A percentile compares a stretch with the other conserved stretches of the same genome.
phyloP scores from a whole-genome alignment of 2,329 filamentous ascomycete species.

The Samsoniella hepiali region DNA sequence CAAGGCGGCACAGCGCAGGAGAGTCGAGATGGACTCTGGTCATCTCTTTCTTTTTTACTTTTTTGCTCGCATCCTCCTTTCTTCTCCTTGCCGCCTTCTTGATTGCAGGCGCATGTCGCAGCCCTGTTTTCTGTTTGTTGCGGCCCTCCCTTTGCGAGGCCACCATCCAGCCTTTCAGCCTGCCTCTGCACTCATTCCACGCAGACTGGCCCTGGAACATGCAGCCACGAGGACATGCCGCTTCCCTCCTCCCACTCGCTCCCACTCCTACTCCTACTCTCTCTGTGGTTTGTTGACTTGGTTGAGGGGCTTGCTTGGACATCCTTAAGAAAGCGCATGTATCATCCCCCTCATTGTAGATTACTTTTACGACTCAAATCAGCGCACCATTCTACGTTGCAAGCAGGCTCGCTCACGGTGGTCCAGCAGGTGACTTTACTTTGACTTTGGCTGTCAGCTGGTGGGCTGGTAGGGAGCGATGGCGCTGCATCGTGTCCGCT shows the following conservation, averaged over 20 bases:
- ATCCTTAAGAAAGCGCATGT: background rate
- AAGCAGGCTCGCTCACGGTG: background rate
- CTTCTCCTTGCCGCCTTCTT: background rate
- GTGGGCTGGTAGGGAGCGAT: background rate
- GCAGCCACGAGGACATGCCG: slow-evolving; percentile 1
- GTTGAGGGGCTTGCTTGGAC: background rate
- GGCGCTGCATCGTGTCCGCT: background rate
- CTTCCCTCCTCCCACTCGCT: background rate
- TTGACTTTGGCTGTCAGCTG: background rate
- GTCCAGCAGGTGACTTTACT: background rate
- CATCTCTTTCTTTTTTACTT: background rate
- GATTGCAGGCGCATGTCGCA: background rate
- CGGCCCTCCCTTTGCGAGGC: background rate
- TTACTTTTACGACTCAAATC: background rate
- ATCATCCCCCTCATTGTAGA: background rate
- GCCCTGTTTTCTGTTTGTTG: background rate
- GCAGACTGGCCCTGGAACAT: slow-evolving; percentile 3
- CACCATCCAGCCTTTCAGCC: background rate
- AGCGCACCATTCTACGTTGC: background rate
- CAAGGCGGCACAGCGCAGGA: background rate
- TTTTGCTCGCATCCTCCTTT: background rate
- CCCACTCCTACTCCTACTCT: too few species aligned
- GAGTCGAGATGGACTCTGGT: background rate
- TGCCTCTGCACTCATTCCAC: slow-evolving; percentile 1
- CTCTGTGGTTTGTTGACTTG: background rate